A percentile compares a stretch with the other conserved stretches of the same genome.
These are phyloP conservation scores for Fusarium nelsonii DNA, from an alignment of 2,329 filamentous ascomycete species.

Conservation along the genomic window DNA sequence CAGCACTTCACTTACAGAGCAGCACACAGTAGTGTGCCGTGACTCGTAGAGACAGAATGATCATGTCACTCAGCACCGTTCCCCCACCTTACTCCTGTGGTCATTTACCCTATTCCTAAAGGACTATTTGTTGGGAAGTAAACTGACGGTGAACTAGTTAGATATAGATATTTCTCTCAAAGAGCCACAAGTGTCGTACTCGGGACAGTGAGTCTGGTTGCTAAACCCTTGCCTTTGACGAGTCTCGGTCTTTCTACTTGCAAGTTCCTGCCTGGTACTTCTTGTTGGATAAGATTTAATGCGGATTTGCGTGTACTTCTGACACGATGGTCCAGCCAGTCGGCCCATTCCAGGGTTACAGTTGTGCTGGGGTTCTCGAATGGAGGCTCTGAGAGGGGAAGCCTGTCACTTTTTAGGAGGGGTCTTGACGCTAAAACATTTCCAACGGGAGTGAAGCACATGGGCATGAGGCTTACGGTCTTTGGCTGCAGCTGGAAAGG, in stretches of 20 bases:
- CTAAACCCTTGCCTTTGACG: not conserved
- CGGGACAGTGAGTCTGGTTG: not conserved
- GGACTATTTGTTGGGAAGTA: not conserved
- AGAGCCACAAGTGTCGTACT: constrained; percentile 10
- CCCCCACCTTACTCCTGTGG: not conserved
- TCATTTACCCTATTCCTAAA: not conserved
- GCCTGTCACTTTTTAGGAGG: constrained; percentile 18
- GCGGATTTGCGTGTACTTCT: not conserved
- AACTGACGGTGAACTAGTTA: constrained; percentile 1
- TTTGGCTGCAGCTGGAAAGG: not conserved
- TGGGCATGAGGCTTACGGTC: not conserved
- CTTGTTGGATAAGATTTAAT: not conserved
- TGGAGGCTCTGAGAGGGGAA: constrained; percentile 20
- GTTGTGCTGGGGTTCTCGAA: not conserved
- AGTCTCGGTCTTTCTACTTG: not conserved
- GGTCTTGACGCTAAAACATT: constrained; percentile 32
- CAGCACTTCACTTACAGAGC: constrained; percentile 1
- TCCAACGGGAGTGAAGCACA: not conserved
- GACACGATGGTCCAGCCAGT: constrained; percentile 5
- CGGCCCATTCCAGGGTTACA: constrained; percentile 4
- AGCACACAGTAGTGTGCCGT: constrained; percentile 8
- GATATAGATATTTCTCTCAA: not conserved
- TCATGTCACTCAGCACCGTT: constrained; percentile 21
- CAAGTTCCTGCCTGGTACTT: constrained; percentile 3
- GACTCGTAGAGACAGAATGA: constrained; percentile 25